These are phyloP conservation scores for Diaporthe vexans DNA, from an alignment of 2,329 filamentous ascomycete species.

Conservation along the genomic window DNA sequence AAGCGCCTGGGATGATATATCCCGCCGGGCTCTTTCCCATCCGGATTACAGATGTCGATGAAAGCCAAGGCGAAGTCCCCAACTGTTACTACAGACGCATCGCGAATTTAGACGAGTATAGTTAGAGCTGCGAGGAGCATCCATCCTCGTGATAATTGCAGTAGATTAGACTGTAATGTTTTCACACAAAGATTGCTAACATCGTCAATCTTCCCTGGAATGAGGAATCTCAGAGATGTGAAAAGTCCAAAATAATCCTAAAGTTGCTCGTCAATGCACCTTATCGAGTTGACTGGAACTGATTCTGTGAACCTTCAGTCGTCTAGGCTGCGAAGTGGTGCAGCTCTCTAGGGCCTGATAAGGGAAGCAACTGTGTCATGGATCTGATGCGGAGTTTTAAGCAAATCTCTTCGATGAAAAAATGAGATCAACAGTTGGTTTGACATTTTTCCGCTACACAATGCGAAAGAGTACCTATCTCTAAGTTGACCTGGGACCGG, in stretches of 20 bases:
- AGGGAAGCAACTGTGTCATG: no score
- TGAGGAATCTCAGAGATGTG: neutral
- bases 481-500: no score
- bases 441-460: no score
- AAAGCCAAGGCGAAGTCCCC: neutral
- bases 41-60: neutral
- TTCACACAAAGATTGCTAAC: neutral
- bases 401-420: no score
- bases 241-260: neutral
- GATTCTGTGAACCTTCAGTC: neutral
- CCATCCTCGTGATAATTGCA: neutral
- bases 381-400: no score
- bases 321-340: no score
- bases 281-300: neutral
- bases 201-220: neutral
- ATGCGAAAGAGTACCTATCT: no score
- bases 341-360: no score
- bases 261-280: no score
- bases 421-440: no score
- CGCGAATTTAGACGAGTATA: neutral
- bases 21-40: conserved; percentile 8
- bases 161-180: neutral
- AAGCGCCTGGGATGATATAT: conserved; percentile 3
- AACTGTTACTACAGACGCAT: conserved; percentile 12
- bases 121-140: neutral